Evolutionary conservation across 2,329 filamentous ascomycete species (phyloP).

Genomic region (Trichophyton equinum): DNA sequence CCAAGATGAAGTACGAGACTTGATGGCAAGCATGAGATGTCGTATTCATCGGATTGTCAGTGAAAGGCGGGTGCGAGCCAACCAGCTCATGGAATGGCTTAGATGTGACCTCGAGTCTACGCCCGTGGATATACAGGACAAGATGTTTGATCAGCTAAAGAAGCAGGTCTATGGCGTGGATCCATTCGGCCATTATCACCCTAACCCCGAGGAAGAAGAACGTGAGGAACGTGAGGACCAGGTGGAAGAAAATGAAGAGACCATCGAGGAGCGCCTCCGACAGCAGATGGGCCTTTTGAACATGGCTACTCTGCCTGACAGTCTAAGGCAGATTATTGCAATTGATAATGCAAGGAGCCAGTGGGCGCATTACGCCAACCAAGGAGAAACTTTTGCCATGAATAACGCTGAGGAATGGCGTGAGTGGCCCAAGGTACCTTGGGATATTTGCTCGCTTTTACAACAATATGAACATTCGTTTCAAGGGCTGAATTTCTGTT

Average conservation of each 20-base stretch:
- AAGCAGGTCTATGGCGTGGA: conserved; percentile 23
- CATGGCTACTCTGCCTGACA: background rate
- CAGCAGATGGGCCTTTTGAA: background rate
- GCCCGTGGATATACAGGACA: conserved; percentile 20
- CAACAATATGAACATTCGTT: background rate
- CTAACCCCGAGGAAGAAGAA: conserved; percentile 15
- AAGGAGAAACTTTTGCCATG: background rate
- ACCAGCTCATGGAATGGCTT: conserved; percentile 17
- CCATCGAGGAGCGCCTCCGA: background rate
- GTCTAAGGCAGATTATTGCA: background rate
- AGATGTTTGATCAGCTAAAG: conserved; percentile 22
- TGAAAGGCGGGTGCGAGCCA: conserved; percentile 17
- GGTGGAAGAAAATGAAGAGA: background rate
- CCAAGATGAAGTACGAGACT: conserved; percentile 15
- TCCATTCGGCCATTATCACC: conserved; percentile 22
- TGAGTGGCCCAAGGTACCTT: background rate
- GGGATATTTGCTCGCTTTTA: background rate
- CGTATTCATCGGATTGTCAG: conserved; percentile 16
- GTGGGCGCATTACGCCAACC: background rate
- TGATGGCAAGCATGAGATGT: conserved; percentile 19
- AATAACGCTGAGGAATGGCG: background rate
- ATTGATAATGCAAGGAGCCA: background rate
- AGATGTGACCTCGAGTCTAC: conserved; percentile 19
- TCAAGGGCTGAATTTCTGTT: background rate
- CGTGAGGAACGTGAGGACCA: background rate